A percentile compares a stretch with the other conserved stretches of the same genome.
These are phyloP conservation scores for Gossypium anomalum DNA, from an alignment of 345 rosid genomes.

Conservation along the genomic window DNA sequence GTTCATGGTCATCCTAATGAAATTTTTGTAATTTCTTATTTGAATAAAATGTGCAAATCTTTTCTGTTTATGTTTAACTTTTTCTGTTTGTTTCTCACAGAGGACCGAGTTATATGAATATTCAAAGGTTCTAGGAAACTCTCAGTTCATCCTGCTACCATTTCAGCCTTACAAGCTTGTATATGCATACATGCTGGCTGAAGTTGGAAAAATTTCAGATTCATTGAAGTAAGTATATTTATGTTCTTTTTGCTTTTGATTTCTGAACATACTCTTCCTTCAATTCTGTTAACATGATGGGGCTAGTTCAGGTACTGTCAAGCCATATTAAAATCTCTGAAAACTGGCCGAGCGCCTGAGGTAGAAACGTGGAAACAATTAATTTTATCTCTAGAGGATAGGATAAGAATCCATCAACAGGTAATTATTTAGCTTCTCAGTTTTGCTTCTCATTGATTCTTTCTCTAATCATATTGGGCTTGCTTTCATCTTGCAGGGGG, in stretches of 20 bases:
- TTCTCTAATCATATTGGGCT: constrained; percentile 6
- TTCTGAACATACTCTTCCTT: constrained; percentile 16
- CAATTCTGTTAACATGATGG: constrained; percentile 24
- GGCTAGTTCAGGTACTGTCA: constrained; percentile 61
- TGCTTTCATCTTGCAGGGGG: constrained; percentile 50
- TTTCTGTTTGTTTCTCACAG: constrained; percentile 35
- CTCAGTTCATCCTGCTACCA: constrained; percentile 78
- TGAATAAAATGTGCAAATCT: not conserved
- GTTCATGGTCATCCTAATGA: not conserved
- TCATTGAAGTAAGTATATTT: constrained; percentile 69
- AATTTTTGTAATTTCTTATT: not conserved
- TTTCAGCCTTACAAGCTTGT: constrained; percentile 94
- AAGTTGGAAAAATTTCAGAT: constrained; percentile 84
- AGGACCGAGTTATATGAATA: constrained; percentile 97
- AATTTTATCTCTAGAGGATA: constrained; percentile 60
- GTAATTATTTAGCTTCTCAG: constrained; percentile 23
- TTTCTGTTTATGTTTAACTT: not conserved
- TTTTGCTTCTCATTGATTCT: not conserved
- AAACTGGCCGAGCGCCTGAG: constrained; percentile 65
- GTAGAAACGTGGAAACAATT: constrained; percentile 63
- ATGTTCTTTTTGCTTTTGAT: not conserved
- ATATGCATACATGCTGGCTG: constrained; percentile 94
- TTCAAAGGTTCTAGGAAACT: constrained; percentile 88
- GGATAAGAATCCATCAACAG: constrained; percentile 69
- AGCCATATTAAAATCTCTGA: constrained; percentile 56